phyloP scores from a whole-genome alignment of 495 filamentous ascomycete species.

The Talaromyces borbonicus region DNA sequence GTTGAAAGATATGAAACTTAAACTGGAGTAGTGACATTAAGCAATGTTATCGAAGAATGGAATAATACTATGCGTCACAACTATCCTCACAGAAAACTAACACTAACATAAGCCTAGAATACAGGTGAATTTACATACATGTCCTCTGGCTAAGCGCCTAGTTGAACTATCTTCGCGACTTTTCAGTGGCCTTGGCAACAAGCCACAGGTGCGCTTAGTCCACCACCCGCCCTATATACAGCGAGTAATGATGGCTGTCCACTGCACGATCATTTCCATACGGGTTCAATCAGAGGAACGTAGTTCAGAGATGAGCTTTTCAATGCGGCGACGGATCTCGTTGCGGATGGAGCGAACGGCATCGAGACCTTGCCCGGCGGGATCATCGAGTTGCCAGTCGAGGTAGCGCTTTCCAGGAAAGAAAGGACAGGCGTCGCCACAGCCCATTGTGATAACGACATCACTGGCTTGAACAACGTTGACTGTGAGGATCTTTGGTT shows the following conservation, averaged over 20 bases:
- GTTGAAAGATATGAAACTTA: neutral
- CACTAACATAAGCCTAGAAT: neutral
- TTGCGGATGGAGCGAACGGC: conserved; percentile 13
- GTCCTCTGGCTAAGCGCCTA: neutral
- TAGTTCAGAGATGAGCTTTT: conserved; percentile 14
- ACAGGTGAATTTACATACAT: neutral
- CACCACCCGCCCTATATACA: neutral
- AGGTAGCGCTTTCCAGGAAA: conserved; percentile 20
- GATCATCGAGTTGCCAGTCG: conserved; percentile 20
- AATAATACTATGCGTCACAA: neutral
- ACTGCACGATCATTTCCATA: neutral
- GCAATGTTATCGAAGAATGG: neutral
- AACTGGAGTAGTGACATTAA: neutral
- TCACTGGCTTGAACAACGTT: conserved; percentile 18
- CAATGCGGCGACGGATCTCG: conserved; percentile 13
- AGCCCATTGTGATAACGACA: conserved; percentile 23
- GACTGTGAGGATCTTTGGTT: conserved; percentile 18
- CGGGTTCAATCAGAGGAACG: neutral
- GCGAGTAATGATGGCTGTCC: neutral
- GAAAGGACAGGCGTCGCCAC: conserved; percentile 21
- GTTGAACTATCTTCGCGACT: neutral
- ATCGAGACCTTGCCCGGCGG: conserved; percentile 15
- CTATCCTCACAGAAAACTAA: neutral
- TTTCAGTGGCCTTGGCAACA: neutral
- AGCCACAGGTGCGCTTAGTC: neutral